Evolutionary conservation across 352 stramenopile genomes (phyloP).

Genomic region (Phytophthora ramorum): DNA sequence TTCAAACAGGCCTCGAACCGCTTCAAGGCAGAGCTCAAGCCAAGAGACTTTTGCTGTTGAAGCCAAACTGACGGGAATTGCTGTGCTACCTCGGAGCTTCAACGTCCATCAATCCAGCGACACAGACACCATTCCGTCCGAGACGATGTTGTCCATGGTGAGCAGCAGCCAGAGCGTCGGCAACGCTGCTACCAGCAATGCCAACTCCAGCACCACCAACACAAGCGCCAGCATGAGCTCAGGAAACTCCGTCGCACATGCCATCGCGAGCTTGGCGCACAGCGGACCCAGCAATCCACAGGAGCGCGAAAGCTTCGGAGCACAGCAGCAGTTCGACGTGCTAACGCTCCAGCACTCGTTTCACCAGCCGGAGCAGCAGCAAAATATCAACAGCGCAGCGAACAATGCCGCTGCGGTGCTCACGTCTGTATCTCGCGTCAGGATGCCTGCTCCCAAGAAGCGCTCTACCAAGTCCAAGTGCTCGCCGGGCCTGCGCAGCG

Average conservation of each 20-base stretch:
- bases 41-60: constrained; percentile 9
- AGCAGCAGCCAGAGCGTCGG: constrained; percentile 41
- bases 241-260: constrained; percentile 39
- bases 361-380: constrained; percentile 21
- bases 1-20: constrained; percentile 56
- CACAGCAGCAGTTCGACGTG: constrained; percentile 10
- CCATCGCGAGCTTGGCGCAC: constrained; percentile 38
- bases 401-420: constrained; percentile 29
- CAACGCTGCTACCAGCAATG: constrained; percentile 22
- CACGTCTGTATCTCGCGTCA: constrained; percentile 27
- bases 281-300: constrained; percentile 23
- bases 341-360: constrained; percentile 17
- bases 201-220: constrained; percentile 12
- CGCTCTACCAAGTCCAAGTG: constrained; percentile 90
- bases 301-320: constrained; percentile 10
- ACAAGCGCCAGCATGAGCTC: constrained; percentile 28
- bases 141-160: constrained; percentile 72
- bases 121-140: constrained; percentile 30
- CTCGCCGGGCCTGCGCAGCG: constrained; percentile 75
- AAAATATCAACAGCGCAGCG: constrained; percentile 30
- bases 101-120: constrained; percentile 30
- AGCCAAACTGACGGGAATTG: constrained; percentile 15
- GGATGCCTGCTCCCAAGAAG: constrained; percentile 51
- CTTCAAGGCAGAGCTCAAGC: constrained; percentile 18
- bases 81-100: constrained; percentile 24